Evolutionary conservation across 805 yeast species (phyloP), one percentile per base, ranked within the genome.

Genomic region (Sungouiozyma intestinalis): DNA sequence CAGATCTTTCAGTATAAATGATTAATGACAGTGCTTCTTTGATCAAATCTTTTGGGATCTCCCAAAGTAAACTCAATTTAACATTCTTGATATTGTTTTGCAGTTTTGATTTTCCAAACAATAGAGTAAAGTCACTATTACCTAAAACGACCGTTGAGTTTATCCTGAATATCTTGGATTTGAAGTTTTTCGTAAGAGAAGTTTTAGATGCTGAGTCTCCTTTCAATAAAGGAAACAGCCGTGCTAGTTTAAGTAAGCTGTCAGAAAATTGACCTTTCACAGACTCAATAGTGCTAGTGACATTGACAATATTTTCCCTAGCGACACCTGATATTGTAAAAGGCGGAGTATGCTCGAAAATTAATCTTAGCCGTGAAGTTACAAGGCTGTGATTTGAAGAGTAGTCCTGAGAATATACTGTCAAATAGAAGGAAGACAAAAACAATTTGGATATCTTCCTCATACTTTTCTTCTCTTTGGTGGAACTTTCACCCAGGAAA

Each of bases 401-500:
- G 40, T 48, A 49, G 9, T 52, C 55, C 13, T 43, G 40, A 9
- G 54, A 47, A 37, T 55, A 54, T 11, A 55, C 48, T 3, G 60
- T 57, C 24, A 54, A 42, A 38, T 48, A 55, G 29, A 57, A 45
- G 1, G 59, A 52, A 9, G 49, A 45, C 15, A 57, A 21, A 24
- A 41, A 44, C 1, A 50, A 31, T 38, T 53, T 57, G 17, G 48
- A 15, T 11, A 48, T 33, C 21, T 40, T 53, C 21, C 49, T 47
- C 32, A 47, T 39, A 9, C 42, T 14, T 13, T 43, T 39, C 15
- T 40, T 41, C 16, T 37, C 34, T 11, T 40, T 40, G 14, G 38
- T 43, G 15, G 37, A 8, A n/a, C 29, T 44, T 1, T 55, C 51
- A 6, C 53, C 52, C n/a, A 55, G 55, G 51, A 81, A 81, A 2